Percentiles rank a stretch among this genome's conserved stretches.
Conservation (phyloP, 345 rosid species). For the Combretum micranthum region DNA sequence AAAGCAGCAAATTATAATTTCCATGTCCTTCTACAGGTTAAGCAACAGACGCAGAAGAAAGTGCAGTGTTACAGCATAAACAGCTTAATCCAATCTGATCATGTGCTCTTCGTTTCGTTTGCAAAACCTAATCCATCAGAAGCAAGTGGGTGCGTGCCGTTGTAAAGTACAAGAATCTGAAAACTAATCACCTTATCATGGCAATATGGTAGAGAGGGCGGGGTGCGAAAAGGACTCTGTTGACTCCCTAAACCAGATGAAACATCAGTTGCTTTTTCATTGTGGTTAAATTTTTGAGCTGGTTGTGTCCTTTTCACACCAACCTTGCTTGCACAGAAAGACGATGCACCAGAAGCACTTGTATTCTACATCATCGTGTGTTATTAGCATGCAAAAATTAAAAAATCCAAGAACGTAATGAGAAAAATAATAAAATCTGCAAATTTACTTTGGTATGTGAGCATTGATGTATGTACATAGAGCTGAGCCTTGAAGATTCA, state of each 20-base stretch:
- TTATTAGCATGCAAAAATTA: not conserved
- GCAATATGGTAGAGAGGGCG: slow-evolving; percentile 65
- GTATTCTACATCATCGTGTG: slow-evolving; percentile 5
- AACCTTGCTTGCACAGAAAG: slow-evolving; percentile 27
- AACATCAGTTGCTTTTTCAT: slow-evolving; percentile 14
- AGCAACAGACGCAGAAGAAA: not conserved
- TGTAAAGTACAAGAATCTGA: not conserved
- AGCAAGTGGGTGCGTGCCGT: not conserved
- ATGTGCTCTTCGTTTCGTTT: too few species aligned
- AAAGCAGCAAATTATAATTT: not conserved
- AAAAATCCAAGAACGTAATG: not conserved
- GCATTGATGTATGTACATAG: slow-evolving; percentile 46
- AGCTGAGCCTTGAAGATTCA: slow-evolving; percentile 38
- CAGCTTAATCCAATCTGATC: too few species aligned
- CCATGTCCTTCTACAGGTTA: too few species aligned
- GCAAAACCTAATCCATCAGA: too few species aligned
- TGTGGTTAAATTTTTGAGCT: slow-evolving; percentile 21
- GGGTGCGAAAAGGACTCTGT: slow-evolving; percentile 88
- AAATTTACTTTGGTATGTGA: slow-evolving; percentile 43
- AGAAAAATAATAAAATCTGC: not conserved
- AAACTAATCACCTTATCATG: slow-evolving; percentile 46
- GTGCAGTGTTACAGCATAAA: not conserved
- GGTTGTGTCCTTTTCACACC: slow-evolving; percentile 40
- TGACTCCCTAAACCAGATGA: slow-evolving; percentile 20
- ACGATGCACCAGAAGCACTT: slow-evolving; percentile 20